These are phyloP conservation scores for Parachlorella kessleri DNA, from an alignment of 139 green algal species.

Conservation along the genomic window DNA sequence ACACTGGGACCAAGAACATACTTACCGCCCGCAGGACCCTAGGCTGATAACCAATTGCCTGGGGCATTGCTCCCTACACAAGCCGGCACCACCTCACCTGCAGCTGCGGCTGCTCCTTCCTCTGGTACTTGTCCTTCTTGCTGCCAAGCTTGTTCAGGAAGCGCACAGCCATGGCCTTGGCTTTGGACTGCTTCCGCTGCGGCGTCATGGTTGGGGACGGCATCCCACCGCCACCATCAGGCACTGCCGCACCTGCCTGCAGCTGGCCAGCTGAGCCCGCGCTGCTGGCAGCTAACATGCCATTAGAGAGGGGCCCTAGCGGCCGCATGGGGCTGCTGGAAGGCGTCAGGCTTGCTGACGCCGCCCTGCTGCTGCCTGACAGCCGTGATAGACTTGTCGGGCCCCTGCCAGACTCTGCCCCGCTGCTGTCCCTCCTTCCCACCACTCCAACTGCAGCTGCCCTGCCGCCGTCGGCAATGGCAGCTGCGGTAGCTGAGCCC, in stretches of 20 bases:
- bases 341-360: too few relatives aligned
- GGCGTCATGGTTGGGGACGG: too few relatives aligned
- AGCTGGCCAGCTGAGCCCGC: not conserved
- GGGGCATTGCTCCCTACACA: too few relatives aligned
- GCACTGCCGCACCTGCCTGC: too few relatives aligned
- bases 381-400: not conserved
- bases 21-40: too few relatives aligned
- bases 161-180: conserved; percentile 44
- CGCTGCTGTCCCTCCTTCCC: too few relatives aligned
- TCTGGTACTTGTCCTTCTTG: conserved; percentile 55
- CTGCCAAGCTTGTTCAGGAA: conserved; percentile 49
- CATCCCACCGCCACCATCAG: not conserved
- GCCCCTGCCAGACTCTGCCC: too few relatives aligned
- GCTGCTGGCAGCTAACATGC: not conserved
- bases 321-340: not conserved
- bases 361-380: not conserved
- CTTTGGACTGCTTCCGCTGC: conserved; percentile 11
- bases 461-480: not conserved
- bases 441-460: too few relatives aligned
- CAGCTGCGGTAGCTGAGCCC: not conserved
- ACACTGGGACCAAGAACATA: too few relatives aligned
- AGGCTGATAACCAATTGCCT: too few relatives aligned
- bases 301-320: too few relatives aligned
- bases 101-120: conserved; percentile 12
- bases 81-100: too few relatives aligned